Percentiles rank a stretch among this genome's conserved stretches.
Conservation (phyloP, 768 basidiomycete genomes). For the Hericium alpestre region DNA sequence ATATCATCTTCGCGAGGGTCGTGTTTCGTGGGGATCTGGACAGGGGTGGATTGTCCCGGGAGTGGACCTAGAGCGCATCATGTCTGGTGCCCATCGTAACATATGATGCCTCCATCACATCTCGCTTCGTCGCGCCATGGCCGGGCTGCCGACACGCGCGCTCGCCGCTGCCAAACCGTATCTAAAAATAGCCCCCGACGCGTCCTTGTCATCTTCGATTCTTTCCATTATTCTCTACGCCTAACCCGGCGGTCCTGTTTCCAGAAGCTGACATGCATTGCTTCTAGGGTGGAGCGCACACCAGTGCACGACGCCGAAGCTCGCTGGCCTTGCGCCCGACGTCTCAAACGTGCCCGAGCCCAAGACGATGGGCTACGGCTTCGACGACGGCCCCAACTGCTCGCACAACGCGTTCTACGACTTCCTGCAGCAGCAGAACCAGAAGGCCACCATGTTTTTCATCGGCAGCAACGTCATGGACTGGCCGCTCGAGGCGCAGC, state of each 20-base stretch:
- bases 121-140: no score
- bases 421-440: slow-evolving; percentile 38
- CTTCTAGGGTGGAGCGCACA: slow-evolving; percentile 30
- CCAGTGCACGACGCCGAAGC: slow-evolving; percentile 39
- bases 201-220: background rate
- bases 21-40: no score
- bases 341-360: slow-evolving; percentile 44
- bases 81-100: no score
- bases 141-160: no score
- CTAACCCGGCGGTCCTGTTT: background rate
- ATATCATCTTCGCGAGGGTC: no score
- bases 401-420: slow-evolving; percentile 55
- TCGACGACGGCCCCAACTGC: slow-evolving; percentile 60
- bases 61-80: no score
- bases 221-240: background rate
- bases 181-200: background rate
- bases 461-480: slow-evolving; percentile 49
- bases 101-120: no score
- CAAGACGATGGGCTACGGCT: slow-evolving; percentile 44
- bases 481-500: slow-evolving; percentile 46
- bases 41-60: no score
- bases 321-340: slow-evolving; percentile 32
- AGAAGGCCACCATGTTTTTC: slow-evolving; percentile 57
- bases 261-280: background rate
- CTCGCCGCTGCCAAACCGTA: no score